Evolutionary conservation across 768 basidiomycete genomes (phyloP).

Genomic region (Pleurotus ostreatus): DNA sequence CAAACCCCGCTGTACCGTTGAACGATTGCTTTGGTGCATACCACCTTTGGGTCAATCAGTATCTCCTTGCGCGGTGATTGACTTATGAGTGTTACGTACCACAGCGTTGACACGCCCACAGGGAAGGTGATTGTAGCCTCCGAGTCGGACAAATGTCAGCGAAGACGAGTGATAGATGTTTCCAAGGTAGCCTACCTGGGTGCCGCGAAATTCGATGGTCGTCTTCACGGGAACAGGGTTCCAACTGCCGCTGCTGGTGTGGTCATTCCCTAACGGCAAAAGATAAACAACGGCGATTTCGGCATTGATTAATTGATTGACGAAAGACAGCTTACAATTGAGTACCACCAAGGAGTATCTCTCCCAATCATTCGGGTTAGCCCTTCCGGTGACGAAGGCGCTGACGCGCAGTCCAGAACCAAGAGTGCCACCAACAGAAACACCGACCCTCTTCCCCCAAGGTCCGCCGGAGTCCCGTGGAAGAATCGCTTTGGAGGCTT

Average conservation of each 20-base stretch:
- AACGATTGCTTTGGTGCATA: conserved; percentile 26
- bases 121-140: conserved; percentile 75
- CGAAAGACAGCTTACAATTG: conserved; percentile 44
- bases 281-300: not conserved
- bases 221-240: conserved; percentile 49
- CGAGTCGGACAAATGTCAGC: too few species aligned
- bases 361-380: conserved; percentile 48
- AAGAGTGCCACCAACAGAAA: conserved; percentile 52
- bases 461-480: conserved; percentile 68
- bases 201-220: conserved; percentile 62
- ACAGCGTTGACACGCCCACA: conserved; percentile 61
- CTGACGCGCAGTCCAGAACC: conserved; percentile 59
- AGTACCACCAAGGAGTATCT: conserved; percentile 72
- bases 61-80: not conserved
- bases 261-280: conserved; percentile 40
- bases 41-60: conserved; percentile 22
- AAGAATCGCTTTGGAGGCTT: conserved; percentile 68
- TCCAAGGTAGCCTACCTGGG: conserved; percentile 37
- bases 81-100: conserved; percentile 17
- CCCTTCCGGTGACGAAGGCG: conserved; percentile 60
- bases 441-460: conserved; percentile 64
- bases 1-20: conserved; percentile 9
- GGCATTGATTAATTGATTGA: not conserved
- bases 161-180: not conserved
- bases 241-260: conserved; percentile 44